A percentile compares a stretch with the other conserved stretches of the same genome.
Conservation (phyloP, 768 basidiomycete genomes). For the Mycena albidolilacea region DNA sequence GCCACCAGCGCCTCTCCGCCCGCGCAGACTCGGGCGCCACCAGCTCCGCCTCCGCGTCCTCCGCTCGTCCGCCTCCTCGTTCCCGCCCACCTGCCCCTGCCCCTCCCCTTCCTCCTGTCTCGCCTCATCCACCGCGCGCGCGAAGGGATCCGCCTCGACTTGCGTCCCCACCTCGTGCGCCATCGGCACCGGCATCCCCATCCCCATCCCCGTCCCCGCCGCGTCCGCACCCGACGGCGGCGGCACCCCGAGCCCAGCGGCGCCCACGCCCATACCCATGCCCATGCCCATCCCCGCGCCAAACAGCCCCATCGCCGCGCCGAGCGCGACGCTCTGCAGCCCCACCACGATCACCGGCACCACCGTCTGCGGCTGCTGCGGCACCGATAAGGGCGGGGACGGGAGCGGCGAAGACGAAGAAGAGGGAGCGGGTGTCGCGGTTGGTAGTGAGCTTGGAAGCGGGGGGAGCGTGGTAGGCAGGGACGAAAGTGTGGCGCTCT, state of each 20-base stretch:
- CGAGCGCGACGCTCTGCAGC: conserved; percentile 71
- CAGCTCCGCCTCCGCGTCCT: conserved; percentile 19
- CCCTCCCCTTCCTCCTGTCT: not conserved
- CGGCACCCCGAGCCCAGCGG: not conserved
- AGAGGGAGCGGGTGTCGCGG: not conserved
- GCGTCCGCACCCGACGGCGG: not conserved
- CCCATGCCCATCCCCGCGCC: not conserved
- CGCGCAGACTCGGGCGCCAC: conserved; percentile 20
- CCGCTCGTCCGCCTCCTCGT: not conserved
- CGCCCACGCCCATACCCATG: not conserved
- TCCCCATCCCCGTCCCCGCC: not conserved
- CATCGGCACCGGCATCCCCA: too few relatives aligned
- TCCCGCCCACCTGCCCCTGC: not conserved
- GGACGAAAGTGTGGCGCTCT: too few relatives aligned
- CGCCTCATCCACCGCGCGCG: too few relatives aligned
- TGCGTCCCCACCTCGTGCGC: not conserved
- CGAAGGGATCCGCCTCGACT: not conserved
- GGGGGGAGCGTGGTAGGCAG: too few relatives aligned
- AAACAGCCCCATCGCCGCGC: conserved; percentile 40
- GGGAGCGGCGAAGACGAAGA: not conserved
- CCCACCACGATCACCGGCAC: conserved; percentile 90
- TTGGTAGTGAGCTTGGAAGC: too few relatives aligned
- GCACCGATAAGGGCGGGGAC: not conserved
- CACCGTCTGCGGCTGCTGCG: conserved; percentile 58
- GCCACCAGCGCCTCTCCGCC: conserved; percentile 13